Evolutionary conservation across 768 basidiomycete species (phyloP).

Genomic region (Termitomyces bulborhizus): DNA sequence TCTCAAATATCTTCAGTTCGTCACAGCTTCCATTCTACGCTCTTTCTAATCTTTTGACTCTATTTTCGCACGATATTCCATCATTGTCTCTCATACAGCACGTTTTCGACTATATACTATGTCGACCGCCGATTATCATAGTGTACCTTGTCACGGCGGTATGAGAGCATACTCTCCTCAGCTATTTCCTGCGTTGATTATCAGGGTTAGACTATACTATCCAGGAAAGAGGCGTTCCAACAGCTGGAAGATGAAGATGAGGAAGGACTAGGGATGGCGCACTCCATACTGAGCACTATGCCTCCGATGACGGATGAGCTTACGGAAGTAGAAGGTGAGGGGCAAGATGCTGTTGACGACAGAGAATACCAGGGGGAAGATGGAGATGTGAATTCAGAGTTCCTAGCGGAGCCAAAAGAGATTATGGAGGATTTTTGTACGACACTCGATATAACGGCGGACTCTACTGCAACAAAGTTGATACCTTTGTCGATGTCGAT

Average conservation of each 20-base stretch:
- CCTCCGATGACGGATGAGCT: slow-evolving; percentile 41
- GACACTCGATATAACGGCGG: background rate
- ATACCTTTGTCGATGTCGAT: background rate
- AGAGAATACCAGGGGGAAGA: background rate
- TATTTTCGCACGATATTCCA: slow-evolving; percentile 91
- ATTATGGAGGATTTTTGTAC: background rate
- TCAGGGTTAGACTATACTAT: slow-evolving; percentile 55
- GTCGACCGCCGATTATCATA: slow-evolving; percentile 71
- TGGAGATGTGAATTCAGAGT: background rate
- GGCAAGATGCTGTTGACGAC: background rate
- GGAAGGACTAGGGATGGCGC: slow-evolving; percentile 64
- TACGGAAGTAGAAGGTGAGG: background rate
- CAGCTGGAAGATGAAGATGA: slow-evolving; percentile 62
- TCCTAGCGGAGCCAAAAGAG: background rate
- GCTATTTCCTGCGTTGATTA: background rate
- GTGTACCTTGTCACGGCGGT: slow-evolving; percentile 86
- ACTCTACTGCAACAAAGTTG: background rate
- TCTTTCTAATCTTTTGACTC: slow-evolving; percentile 82
- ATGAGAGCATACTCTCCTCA: slow-evolving; percentile 21
- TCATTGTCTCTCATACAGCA: slow-evolving; percentile 87
- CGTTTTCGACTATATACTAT: slow-evolving; percentile 85
- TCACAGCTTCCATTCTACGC: slow-evolving; percentile 86
- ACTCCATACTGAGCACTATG: slow-evolving; percentile 63
- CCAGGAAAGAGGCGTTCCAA: slow-evolving; percentile 62
- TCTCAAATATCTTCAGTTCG: slow-evolving; percentile 32